A percentile compares a stretch with the other conserved stretches of the same genome.
These are phyloP conservation scores for Inosperma sp. DNA, from an alignment of 768 basidiomycete genomes.

Conservation along the genomic window DNA sequence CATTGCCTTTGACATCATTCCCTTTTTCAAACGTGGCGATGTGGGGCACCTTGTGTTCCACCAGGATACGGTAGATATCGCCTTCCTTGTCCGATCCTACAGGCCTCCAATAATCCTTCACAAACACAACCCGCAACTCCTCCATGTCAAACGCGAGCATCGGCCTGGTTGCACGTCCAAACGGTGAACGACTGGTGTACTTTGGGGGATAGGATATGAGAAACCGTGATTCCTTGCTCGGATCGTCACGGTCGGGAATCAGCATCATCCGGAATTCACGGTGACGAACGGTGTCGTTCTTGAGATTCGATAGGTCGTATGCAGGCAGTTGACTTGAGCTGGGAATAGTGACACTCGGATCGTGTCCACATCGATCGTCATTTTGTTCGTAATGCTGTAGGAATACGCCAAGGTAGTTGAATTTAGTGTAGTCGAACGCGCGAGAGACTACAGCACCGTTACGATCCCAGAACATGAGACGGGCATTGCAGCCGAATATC, in stretches of 20 bases:
- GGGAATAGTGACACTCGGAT: slow-evolving; percentile 9
- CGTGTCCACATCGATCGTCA: slow-evolving; percentile 17
- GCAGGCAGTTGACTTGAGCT: background rate
- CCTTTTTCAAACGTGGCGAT: slow-evolving; percentile 12
- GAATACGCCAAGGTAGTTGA: slow-evolving; percentile 26
- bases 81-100: slow-evolving; percentile 16
- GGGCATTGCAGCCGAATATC: slow-evolving; percentile 21
- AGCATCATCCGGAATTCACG: slow-evolving; percentile 1
- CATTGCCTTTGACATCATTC: slow-evolving; percentile 16
- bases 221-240: slow-evolving; percentile 1
- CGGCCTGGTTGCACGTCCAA: slow-evolving; percentile 21
- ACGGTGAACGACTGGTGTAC: slow-evolving; percentile 14
- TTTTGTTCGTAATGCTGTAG: slow-evolving; percentile 10
- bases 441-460: slow-evolving; percentile 26
- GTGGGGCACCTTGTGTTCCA: background rate
- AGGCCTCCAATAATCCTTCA: slow-evolving; percentile 30
- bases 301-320: background rate
- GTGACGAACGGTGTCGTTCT: no score
- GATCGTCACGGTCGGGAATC: slow-evolving; percentile 10
- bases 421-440: slow-evolving; percentile 19
- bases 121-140: slow-evolving; percentile 16
- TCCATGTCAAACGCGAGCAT: slow-evolving; percentile 15
- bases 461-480: slow-evolving; percentile 35
- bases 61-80: slow-evolving; percentile 13
- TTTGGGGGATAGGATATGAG: slow-evolving; percentile 11